These are phyloP conservation scores for Fusarium napiforme DNA, from an alignment of 2,329 filamentous ascomycete genomes.

Conservation along the genomic window DNA sequence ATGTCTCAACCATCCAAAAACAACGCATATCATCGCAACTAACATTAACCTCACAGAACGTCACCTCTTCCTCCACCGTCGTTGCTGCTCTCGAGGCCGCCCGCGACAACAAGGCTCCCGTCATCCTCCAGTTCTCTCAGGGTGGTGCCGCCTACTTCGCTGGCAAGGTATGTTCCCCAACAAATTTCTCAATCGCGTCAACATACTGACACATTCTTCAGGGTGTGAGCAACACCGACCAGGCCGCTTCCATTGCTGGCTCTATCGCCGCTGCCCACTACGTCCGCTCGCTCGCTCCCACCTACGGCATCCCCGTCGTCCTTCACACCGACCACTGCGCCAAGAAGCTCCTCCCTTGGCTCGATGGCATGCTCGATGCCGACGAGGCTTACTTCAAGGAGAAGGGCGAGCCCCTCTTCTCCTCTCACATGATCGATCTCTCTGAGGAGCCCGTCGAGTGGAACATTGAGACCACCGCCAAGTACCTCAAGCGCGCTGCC, in stretches of 20 bases:
- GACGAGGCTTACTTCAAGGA: conserved; percentile 96
- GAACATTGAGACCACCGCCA: conserved; percentile 92
- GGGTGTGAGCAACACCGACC: conserved; percentile 83
- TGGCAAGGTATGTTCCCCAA: conserved; percentile 71
- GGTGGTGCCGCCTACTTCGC: conserved; percentile 94
- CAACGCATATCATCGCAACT: not conserved
- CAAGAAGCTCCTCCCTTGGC: conserved; percentile 98
- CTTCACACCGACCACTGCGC: conserved; percentile 99
- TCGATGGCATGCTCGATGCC: conserved; percentile 94
- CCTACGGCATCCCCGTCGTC: conserved; percentile 90
- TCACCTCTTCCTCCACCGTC: conserved; percentile 84
- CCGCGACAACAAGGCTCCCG: conserved; percentile 87
- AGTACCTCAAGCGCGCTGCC: conserved; percentile 92
- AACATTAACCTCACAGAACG: conserved; percentile 65
- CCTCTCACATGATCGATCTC: conserved; percentile 98
- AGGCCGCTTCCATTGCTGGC: conserved; percentile 89
- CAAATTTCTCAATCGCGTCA: not conserved
- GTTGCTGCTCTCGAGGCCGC: conserved; percentile 94
- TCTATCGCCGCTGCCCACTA: conserved; percentile 91
- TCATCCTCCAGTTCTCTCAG: conserved; percentile 93
- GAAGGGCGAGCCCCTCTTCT: conserved; percentile 92
- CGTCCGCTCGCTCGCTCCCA: conserved; percentile 86
- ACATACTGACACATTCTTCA: conserved; percentile 44
- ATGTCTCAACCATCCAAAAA: conserved; percentile 32
- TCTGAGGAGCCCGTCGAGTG: conserved; percentile 90